Evolutionary conservation across 2,329 filamentous ascomycete species (phyloP).

Genomic region (Stachybotrys elegans): DNA sequence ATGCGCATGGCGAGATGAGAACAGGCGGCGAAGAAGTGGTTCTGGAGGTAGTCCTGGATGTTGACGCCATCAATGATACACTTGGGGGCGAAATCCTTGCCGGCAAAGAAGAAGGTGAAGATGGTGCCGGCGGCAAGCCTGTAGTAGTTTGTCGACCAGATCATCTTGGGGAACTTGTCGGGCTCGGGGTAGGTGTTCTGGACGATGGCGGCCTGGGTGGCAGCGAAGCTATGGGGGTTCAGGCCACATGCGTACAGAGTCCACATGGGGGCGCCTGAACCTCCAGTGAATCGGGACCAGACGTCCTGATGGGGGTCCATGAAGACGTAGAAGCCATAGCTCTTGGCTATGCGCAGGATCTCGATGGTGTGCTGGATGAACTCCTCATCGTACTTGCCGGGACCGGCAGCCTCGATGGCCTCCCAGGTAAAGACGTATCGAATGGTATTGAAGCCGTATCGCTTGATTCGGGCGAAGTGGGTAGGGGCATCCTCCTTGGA

Average conservation of each 20-base stretch:
- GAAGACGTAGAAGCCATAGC: slow-evolving; percentile 92
- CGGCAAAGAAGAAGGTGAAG: slow-evolving; percentile 91
- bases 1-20: slow-evolving; percentile 79
- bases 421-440: slow-evolving; percentile 99
- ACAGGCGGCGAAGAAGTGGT: slow-evolving; percentile 77
- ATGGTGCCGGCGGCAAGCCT: slow-evolving; percentile 83
- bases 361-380: slow-evolving; percentile 91
- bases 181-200: slow-evolving; percentile 91
- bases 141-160: slow-evolving; percentile 97
- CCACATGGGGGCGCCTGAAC: slow-evolving; percentile 96
- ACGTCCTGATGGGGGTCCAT: slow-evolving; percentile 99
- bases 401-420: slow-evolving; percentile 89
- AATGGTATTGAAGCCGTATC: slow-evolving; percentile 93
- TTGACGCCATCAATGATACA: slow-evolving; percentile 93
- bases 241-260: slow-evolving; percentile 92
- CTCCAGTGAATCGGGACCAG: slow-evolving; percentile 92
- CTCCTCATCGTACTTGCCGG: slow-evolving; percentile 87
- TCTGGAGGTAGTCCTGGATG: slow-evolving; percentile 91
- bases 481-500: slow-evolving; percentile 72
- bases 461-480: slow-evolving; percentile 81
- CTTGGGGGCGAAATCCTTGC: slow-evolving; percentile 88
- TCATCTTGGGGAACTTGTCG: slow-evolving; percentile 91
- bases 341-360: slow-evolving; percentile 75
- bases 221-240: slow-evolving; percentile 78
- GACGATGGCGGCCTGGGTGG: slow-evolving; percentile 86